Percentiles rank a stretch among this genome's conserved stretches.
phyloP scores from a whole-genome alignment of 2,329 filamentous ascomycete genomes.

The Septoria linicola region DNA sequence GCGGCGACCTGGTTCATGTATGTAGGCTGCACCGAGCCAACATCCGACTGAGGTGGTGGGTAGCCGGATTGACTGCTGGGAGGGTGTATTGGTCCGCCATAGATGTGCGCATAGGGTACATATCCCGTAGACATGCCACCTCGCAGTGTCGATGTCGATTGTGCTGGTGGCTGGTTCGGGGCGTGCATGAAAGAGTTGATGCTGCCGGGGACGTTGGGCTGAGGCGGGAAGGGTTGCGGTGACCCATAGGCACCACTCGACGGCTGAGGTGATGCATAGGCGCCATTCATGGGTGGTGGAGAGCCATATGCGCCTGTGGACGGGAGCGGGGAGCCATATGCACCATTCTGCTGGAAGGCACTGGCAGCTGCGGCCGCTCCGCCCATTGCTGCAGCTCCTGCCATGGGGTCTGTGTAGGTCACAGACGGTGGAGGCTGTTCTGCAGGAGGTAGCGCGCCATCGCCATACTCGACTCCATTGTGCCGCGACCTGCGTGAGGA shows the following conservation, averaged over 20 bases:
- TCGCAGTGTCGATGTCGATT: conserved; percentile 26
- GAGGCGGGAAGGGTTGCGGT: conserved; percentile 16
- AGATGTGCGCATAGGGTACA: conserved; percentile 39
- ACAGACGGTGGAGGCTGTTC: conserved; percentile 12
- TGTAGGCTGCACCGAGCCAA: conserved; percentile 29
- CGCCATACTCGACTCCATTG: conserved; percentile 19
- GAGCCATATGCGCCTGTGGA: conserved; percentile 7
- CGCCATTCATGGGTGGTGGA: conserved; percentile 4
- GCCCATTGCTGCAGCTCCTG: conserved; percentile 16
- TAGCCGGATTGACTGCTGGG: conserved; percentile 11
- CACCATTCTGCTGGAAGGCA: conserved; percentile 13
- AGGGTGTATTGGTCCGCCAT: conserved; percentile 28
- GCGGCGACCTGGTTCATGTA: conserved; percentile 26
- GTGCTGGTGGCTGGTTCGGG: conserved; percentile 14
- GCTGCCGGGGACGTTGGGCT: conserved; percentile 13
- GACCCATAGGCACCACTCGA: conserved; percentile 12
- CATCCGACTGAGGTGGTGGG: conserved; percentile 25
- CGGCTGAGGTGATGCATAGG: conserved; percentile 11
- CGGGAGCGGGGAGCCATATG: conserved; percentile 1
- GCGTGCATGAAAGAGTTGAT: conserved; percentile 11
- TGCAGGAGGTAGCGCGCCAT: conserved; percentile 18
- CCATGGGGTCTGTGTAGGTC: conserved; percentile 7
- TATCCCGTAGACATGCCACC: conserved; percentile 33
- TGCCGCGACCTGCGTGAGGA: conserved; percentile 10
- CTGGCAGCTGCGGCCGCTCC: conserved; percentile 18